Evolutionary conservation across 2,329 filamentous ascomycete species (phyloP), one percentile per base, ranked within the genome.

Genomic region (Dothideomycetes sp.): DNA sequence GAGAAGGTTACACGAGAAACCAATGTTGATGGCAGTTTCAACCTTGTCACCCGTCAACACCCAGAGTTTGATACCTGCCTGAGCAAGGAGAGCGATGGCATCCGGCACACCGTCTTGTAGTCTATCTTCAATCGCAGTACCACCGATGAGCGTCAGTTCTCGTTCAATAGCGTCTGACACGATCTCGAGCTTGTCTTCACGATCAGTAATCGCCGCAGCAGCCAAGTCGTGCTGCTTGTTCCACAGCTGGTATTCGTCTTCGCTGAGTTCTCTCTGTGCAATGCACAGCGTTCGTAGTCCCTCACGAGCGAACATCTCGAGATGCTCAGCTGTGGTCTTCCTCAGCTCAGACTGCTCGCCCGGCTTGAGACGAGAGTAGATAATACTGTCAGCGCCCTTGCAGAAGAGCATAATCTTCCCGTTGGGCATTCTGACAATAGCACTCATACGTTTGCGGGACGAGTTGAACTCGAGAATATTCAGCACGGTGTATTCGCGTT

Each of bases 1-100:
- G 40, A 98, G 75, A 22, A 98, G 72, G 52, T 98, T 98, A 68
- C 93, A 98, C 9, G 93, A 98, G 63, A 96, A 98, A 2, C 91
- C 91, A 56, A 98, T 98, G 65, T 98, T 98, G 77, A 98, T 98
- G 42, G 93, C 91, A 17, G 91, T 98, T 64, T 98, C 91, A 22
- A 96, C 89, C 63, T 96, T 98, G 70, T 98, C 91, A 47, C 93
- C 91, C 12, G 91, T 98, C 48, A 98, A 68, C 39, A 98, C 91
- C 91, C 91, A 98, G 5, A 98, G 75, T 63, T 98, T 98, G 63
- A 98, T 95, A 58, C 93, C 93, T 39, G 91, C 91, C 54, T 87
- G 78, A 19, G 82, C 89, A 38, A 98, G 77, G 33, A 98, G 67
- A 37, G 82, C 84, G 52, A 98, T 98, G 0, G 91, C 89, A 56